Conservation (phyloP, 306 rosid species). For the apple (Malus domestica) region DNA sequence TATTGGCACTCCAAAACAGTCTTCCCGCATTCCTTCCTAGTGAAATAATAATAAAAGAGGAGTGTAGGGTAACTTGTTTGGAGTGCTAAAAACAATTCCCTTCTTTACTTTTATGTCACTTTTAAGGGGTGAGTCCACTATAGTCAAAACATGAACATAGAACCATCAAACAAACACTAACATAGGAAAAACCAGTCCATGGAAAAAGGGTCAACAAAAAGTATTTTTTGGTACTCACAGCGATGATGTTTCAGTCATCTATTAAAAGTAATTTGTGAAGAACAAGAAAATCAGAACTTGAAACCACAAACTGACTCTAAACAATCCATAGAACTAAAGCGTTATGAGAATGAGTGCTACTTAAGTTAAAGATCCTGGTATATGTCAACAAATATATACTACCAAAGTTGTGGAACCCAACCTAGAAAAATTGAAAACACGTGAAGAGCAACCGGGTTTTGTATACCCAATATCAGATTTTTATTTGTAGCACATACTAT, state of each 20-base stretch:
- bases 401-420: not conserved
- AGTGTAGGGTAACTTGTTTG: too few relatives aligned
- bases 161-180: not conserved
- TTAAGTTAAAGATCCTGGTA: not conserved
- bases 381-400: not conserved
- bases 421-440: not conserved
- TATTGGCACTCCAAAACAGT: not conserved
- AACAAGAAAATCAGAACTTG: not conserved
- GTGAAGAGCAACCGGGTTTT: not conserved
- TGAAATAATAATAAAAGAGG: too few relatives aligned
- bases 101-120: not conserved
- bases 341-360: not conserved
- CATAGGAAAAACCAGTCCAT: too few relatives aligned
- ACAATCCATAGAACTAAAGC: not conserved
- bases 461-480: not conserved
- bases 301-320: not conserved
- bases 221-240: not conserved
- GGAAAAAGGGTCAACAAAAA: not conserved
- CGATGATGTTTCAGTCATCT: not conserved
- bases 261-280: not conserved
- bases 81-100: too few relatives aligned
- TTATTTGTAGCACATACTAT: not conserved
- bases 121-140: not conserved
- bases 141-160: not conserved
- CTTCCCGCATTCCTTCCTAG: not conserved